Evolutionary conservation across 768 basidiomycete genomes (phyloP), one percentile per base, ranked within the genome.

Genomic region (Lactarius hatsudake): DNA sequence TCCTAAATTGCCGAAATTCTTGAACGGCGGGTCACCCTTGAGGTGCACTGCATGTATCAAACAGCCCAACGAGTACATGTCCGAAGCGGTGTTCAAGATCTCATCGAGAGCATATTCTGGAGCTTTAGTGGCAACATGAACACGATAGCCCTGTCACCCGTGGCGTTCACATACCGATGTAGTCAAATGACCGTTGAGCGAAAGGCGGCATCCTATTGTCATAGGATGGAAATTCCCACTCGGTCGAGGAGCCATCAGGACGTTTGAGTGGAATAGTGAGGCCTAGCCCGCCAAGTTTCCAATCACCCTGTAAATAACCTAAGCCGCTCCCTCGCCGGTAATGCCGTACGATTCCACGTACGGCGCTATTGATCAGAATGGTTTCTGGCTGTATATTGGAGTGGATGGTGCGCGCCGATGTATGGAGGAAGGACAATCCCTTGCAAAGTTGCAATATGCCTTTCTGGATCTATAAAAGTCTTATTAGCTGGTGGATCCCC

Each of bases 31-130:
- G 63, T 82, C 85, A 1, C 93, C 90, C 75, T 90, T 94, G 74
- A 87, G 89, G 75, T 98, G 96, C 13, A 96, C 94, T 3, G 94
- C 89, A 76, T 94, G 93, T 38, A 98, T 85, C 40, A 98, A 76
- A 72, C 91, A 95, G 23, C 96, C 97, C 26, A 99, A 84, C 2
- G 93, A 87, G 73, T 92, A 96, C 85, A 98, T 90, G 74, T 99
- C 96, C 10, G 93, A 96, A 0, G 93, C 86, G 0, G 95, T 91
- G 42, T 88, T 81, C 3, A 98, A 81, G 17, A 87, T 83, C 74
- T 97, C 95, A 74, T 98, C 95, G 67, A 98, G 78, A 1, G 89
- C 92, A 78, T 96, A 98, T 78, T 98, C 97, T 0, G 96, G 95
- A 1, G 94, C 96, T 96, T 71, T n/a, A 13, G 26, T 66, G 10